These are phyloP conservation scores for Pichia thaimueangensis DNA, from an alignment of 805 yeast species.

Conservation along the genomic window DNA sequence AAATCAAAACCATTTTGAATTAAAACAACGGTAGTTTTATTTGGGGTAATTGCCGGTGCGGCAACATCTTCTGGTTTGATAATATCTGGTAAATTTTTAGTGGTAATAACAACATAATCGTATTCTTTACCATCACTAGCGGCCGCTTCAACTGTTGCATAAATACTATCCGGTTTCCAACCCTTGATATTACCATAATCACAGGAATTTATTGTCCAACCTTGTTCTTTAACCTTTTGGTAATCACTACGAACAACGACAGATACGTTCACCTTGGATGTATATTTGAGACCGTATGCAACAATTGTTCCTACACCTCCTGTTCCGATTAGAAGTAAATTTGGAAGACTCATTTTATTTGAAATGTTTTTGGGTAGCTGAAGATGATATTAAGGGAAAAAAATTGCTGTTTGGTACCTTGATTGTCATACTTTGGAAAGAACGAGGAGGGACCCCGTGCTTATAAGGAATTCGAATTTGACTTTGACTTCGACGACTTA, in stretches of 20 bases:
- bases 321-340: slow-evolving; percentile 51
- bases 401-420: too few relatives aligned
- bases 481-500: too few relatives aligned
- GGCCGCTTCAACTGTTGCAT: slow-evolving; percentile 30
- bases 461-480: too few relatives aligned
- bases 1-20: slow-evolving; percentile 64
- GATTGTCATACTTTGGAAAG: too few relatives aligned
- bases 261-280: slow-evolving; percentile 46
- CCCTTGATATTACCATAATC: slow-evolving; percentile 50
- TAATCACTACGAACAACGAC: slow-evolving; percentile 54
- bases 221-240: slow-evolving; percentile 40
- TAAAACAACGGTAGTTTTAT: slow-evolving; percentile 44
- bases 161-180: slow-evolving; percentile 50
- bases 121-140: slow-evolving; percentile 32
- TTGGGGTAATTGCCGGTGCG: slow-evolving; percentile 42
- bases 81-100: slow-evolving; percentile 59
- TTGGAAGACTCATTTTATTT: slow-evolving; percentile 6
- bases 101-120: slow-evolving; percentile 53
- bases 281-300: slow-evolving; percentile 50
- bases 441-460: too few relatives aligned
- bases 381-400: too few relatives aligned
- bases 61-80: slow-evolving; percentile 44
- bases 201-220: slow-evolving; percentile 50
- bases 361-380: too few relatives aligned
- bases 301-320: slow-evolving; percentile 83